Conservation (phyloP, 1,284 basidiomycete species). For the Pascua sp. region DNA sequence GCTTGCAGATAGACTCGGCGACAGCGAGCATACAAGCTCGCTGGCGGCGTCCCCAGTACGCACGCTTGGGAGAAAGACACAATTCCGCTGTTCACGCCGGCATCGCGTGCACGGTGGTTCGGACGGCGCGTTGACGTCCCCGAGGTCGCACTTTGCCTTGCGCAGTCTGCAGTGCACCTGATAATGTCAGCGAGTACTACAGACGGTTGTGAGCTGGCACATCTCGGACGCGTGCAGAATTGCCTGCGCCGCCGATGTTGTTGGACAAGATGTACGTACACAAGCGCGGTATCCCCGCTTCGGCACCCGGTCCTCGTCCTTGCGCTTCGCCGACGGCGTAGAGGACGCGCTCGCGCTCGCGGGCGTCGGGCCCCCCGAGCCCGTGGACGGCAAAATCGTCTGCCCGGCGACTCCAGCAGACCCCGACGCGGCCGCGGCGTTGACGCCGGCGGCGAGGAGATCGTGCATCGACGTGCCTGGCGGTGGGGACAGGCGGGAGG, state of each 20-base stretch:
- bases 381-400: neutral
- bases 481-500: conserved; percentile 35
- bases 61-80: conserved; percentile 49
- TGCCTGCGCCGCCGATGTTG: neutral
- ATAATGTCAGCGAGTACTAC: neutral
- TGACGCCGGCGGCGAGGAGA: conserved; percentile 4
- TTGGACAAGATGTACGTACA: conserved; percentile 20
- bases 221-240: neutral
- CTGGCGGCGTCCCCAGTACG: conserved; percentile 15
- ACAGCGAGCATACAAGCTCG: neutral
- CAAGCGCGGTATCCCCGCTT: conserved; percentile 46
- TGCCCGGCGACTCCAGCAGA: neutral
- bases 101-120: conserved; percentile 52
- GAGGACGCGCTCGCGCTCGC: conserved; percentile 1
- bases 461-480: conserved; percentile 21
- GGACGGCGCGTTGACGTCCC: conserved; percentile 50
- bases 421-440: neutral
- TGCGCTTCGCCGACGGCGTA: conserved; percentile 8
- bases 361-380: neutral
- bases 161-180: conserved; percentile 47
- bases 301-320: conserved; percentile 27
- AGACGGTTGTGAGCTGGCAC: neutral
- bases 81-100: conserved; percentile 50
- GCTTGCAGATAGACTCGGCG: neutral
- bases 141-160: conserved; percentile 52